These are phyloP conservation scores for Neolentinus lepideus DNA, from an alignment of 1,284 basidiomycete genomes.

Conservation along the genomic window DNA sequence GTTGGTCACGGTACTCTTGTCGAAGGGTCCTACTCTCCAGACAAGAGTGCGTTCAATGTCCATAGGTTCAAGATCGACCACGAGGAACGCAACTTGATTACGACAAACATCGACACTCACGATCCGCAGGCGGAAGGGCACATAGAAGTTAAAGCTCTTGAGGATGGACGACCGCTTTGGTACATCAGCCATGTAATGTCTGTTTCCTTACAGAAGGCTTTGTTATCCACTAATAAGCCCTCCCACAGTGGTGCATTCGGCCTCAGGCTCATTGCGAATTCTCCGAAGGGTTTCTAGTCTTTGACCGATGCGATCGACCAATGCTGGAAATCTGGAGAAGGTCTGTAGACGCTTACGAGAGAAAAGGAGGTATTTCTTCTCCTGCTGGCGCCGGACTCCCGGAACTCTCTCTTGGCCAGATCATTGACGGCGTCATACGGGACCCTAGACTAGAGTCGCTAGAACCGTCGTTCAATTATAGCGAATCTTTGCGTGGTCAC, in stretches of 20 bases:
- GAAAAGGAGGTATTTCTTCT: not conserved
- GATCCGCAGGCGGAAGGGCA: not conserved
- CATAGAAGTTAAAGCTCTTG: not conserved
- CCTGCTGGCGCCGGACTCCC: not conserved
- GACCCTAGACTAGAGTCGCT: not conserved
- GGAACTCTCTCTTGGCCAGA: not conserved
- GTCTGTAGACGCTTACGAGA: not conserved
- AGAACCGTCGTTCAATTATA: not conserved
- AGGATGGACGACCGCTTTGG: not conserved
- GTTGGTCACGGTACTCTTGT: not conserved
- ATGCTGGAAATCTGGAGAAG: not conserved
- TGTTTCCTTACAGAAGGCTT: not conserved
- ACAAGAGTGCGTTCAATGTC: not conserved
- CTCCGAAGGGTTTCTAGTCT: not conserved
- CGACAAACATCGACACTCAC: not conserved
- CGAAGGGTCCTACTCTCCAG: not conserved
- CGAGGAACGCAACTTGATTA: not conserved
- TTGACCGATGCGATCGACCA: not conserved
- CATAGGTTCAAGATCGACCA: slow-evolving; percentile 1
- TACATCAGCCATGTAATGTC: not conserved
- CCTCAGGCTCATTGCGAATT: not conserved
- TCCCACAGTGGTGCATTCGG: not conserved
- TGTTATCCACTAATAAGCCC: not conserved
- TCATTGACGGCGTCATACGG: not conserved
- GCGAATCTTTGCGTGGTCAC: not conserved